phyloP scores from a whole-genome alignment of 768 basidiomycete genomes.

The Suillus discolor region DNA sequence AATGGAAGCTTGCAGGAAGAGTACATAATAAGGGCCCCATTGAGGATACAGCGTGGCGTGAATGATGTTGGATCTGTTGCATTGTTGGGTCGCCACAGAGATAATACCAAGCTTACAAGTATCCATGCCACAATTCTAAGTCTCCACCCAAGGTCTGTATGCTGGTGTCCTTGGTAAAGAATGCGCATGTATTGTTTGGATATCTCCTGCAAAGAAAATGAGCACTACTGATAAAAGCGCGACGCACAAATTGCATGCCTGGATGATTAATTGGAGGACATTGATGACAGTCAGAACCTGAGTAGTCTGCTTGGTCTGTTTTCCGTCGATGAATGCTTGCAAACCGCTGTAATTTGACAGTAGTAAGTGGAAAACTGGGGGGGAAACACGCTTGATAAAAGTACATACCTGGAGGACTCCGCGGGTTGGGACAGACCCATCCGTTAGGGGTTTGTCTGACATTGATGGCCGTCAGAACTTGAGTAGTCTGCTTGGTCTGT shows the following conservation, averaged over 20 bases:
- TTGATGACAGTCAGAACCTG: conserved; percentile 43
- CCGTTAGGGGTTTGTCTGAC: no score
- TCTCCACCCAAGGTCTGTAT: conserved; percentile 28
- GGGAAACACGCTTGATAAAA: not conserved
- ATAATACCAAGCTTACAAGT: conserved; percentile 7
- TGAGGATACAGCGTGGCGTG: no score
- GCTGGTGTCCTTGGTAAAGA: conserved; percentile 41
- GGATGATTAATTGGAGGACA: conserved; percentile 50
- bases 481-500: no score
- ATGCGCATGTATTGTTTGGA: conserved; percentile 48
- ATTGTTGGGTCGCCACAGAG: no score
- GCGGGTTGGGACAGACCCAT: no score
- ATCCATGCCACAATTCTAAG: conserved; percentile 50
- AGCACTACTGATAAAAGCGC: not conserved
- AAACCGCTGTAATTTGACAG: conserved; percentile 23
- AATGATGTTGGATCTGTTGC: no score
- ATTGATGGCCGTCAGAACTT: no score
- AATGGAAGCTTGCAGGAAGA: no score
- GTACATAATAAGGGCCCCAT: no score
- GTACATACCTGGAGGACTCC: conserved; percentile 8
- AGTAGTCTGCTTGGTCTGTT: no score
- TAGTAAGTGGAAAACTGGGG: not conserved
- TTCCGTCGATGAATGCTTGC: not conserved
- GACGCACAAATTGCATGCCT: conserved; percentile 47
- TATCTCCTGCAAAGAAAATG: conserved; percentile 35